These are phyloP conservation scores for Claviceps maximensis DNA, from an alignment of 2,329 filamentous ascomycete genomes.

Conservation along the genomic window DNA sequence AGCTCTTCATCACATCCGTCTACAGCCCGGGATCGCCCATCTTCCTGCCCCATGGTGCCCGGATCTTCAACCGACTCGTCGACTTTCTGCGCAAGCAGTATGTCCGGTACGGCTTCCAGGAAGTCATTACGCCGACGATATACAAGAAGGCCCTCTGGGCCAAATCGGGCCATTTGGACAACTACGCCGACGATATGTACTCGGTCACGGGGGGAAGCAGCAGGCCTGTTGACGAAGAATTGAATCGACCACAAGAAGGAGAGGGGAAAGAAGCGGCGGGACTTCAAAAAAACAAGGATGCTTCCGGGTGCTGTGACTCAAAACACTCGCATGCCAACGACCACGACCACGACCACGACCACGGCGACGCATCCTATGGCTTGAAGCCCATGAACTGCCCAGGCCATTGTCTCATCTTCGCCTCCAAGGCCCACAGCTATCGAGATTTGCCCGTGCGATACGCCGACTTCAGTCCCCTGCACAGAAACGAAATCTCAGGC, in stretches of 20 bases:
- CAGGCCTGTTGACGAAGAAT: no score
- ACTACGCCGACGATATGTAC: constrained; percentile 89
- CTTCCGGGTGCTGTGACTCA: constrained; percentile 20
- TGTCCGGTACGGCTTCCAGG: constrained; percentile 70
- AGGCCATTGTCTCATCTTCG: constrained; percentile 76
- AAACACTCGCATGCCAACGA: constrained; percentile 13
- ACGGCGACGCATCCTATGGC: constrained; percentile 53
- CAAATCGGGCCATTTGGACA: constrained; percentile 74
- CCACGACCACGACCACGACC: constrained; percentile 18
- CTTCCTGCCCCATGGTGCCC: constrained; percentile 68
- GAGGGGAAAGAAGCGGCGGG: not conserved
- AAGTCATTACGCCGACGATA: constrained; percentile 81
- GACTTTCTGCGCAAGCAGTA: constrained; percentile 76
- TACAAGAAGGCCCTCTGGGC: constrained; percentile 84
- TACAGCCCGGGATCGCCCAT: constrained; percentile 81
- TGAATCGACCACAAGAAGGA: not conserved
- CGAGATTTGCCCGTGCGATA: constrained; percentile 71
- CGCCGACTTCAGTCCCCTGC: constrained; percentile 78
- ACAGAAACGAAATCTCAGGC: constrained; percentile 75
- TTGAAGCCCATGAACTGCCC: constrained; percentile 92
- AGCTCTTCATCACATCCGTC: constrained; percentile 64
- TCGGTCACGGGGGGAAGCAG: constrained; percentile 48
- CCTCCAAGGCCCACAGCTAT: constrained; percentile 59
- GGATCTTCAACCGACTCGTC: constrained; percentile 72
- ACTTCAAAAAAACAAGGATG: not conserved